These are phyloP conservation scores for Toxicodendron radicans DNA, from an alignment of 345 rosid genomes.

Conservation along the genomic window DNA sequence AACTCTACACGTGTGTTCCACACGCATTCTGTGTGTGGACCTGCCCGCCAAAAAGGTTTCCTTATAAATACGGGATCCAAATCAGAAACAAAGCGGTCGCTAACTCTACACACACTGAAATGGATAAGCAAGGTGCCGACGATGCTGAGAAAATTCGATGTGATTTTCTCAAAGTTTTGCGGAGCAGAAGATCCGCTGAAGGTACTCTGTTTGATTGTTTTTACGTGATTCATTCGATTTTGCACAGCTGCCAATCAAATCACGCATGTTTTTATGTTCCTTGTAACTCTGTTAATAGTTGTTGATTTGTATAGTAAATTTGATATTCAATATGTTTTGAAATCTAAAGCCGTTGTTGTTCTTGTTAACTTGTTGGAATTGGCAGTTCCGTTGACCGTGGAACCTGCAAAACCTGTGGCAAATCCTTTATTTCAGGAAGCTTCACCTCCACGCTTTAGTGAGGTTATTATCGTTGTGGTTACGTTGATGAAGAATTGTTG, in stretches of 20 bases:
- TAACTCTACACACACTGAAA: neutral
- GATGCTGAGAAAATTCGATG: conserved; percentile 42
- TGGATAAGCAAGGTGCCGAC: conserved; percentile 24
- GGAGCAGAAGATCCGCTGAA: conserved; percentile 45
- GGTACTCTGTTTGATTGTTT: conserved; percentile 28
- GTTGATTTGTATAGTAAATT: neutral
- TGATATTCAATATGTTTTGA: neutral
- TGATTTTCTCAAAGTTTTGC: conserved; percentile 56
- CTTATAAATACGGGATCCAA: conserved; percentile 10
- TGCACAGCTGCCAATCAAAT: neutral
- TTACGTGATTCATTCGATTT: neutral
- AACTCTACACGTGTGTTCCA: conserved; percentile 1
- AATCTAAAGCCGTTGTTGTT: neutral
- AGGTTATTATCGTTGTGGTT: conserved; percentile 29
- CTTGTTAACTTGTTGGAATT: neutral
- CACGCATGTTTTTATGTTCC: no score
- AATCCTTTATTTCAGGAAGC: conserved; percentile 57
- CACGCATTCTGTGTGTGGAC: conserved; percentile 15
- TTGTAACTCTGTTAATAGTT: neutral
- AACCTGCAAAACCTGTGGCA: conserved; percentile 52
- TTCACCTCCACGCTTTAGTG: conserved; percentile 38
- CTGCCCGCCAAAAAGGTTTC: neutral
- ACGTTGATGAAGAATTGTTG: neutral
- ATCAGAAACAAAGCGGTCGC: neutral
- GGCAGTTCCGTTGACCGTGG: conserved; percentile 55